These are phyloP conservation scores for Arabis hirsuta DNA, from an alignment of 345 rosid genomes.

Conservation along the genomic window DNA sequence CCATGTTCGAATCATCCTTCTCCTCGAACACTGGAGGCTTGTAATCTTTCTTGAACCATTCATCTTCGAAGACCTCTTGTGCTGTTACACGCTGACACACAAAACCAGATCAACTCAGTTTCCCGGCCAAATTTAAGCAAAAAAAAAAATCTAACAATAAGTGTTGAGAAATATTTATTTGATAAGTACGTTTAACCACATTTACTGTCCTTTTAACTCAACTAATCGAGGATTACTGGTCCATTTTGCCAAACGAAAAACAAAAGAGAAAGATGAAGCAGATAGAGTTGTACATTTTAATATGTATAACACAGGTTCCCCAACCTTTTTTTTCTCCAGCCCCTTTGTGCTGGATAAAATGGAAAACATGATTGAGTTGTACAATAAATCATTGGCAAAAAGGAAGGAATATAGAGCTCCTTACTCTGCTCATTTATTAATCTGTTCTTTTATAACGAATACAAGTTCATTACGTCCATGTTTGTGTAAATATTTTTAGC, in stretches of 20 bases:
- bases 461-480: slow-evolving; percentile 7
- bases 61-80: slow-evolving; percentile 80
- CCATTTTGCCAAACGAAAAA: background rate
- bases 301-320: slow-evolving; percentile 42
- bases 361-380: slow-evolving; percentile 41
- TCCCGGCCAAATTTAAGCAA: background rate
- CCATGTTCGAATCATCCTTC: slow-evolving; percentile 67
- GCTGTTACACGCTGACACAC: slow-evolving; percentile 76
- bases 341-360: slow-evolving; percentile 45
- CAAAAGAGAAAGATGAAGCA: slow-evolving; percentile 40
- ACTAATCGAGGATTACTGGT: background rate
- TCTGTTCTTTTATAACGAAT: background rate
- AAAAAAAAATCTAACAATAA: background rate
- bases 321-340: slow-evolving; percentile 45
- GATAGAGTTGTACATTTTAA: slow-evolving; percentile 49
- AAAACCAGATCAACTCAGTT: slow-evolving; percentile 22
- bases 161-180: background rate
- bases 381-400: slow-evolving; percentile 14
- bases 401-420: background rate
- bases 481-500: background rate
- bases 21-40: slow-evolving; percentile 86
- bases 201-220: background rate
- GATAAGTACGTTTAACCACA: background rate
- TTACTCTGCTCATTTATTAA: background rate
- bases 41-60: slow-evolving; percentile 90